Conservation (phyloP, 2,329 filamentous ascomycete species). For the Fusarium sp. region DNA sequence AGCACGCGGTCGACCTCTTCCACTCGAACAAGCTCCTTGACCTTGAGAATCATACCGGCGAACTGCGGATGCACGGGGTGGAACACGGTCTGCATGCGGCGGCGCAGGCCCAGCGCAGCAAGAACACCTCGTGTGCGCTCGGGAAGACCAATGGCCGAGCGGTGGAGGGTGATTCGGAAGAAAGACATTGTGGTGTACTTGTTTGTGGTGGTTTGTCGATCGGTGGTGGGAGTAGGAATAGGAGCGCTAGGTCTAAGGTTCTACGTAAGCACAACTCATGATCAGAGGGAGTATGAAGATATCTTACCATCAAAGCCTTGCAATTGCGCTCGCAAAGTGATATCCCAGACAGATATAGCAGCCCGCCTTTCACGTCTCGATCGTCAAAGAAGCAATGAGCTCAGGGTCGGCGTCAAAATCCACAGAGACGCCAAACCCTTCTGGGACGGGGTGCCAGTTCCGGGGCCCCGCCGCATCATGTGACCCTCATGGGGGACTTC, state of each 20-base stretch:
- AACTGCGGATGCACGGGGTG: constrained; percentile 84
- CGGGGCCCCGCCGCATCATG: constrained; percentile 7
- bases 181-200: constrained; percentile 69
- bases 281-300: background rate
- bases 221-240: background rate
- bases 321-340: constrained; percentile 2
- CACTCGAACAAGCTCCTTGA: constrained; percentile 91
- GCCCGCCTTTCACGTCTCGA: constrained; percentile 32
- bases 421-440: constrained; percentile 28
- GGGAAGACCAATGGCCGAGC: constrained; percentile 90
- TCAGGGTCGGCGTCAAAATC: constrained; percentile 34
- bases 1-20: constrained; percentile 77
- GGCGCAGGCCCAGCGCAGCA: constrained; percentile 84
- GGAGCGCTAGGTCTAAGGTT: constrained; percentile 24
- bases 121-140: constrained; percentile 83
- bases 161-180: constrained; percentile 92
- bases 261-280: constrained; percentile 12
- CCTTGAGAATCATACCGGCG: constrained; percentile 91
- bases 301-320: constrained; percentile 17
- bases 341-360: constrained; percentile 17
- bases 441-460: background rate
- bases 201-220: background rate
- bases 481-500: background rate
- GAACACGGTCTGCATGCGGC: constrained; percentile 88
- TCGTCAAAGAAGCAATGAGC: constrained; percentile 32